These are phyloP conservation scores for Parachaetomium inaequale DNA, from an alignment of 495 filamentous ascomycete species.

Conservation along the genomic window DNA sequence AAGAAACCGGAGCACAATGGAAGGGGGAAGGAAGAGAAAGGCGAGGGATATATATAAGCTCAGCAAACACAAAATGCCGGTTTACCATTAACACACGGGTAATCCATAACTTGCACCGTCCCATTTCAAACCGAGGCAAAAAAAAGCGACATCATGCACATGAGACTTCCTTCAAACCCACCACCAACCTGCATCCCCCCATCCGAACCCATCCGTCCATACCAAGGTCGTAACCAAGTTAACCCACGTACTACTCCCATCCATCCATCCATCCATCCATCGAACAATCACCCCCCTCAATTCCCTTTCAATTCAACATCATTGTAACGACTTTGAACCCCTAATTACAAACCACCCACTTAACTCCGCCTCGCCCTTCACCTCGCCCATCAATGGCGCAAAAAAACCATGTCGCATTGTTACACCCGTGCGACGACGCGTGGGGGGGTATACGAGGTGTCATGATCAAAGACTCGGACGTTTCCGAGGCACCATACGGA, in stretches of 20 bases:
- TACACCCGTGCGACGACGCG: background rate
- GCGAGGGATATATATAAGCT: background rate
- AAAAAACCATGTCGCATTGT: background rate
- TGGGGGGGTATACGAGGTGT: background rate
- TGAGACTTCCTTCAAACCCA: background rate
- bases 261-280: background rate
- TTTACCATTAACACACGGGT: background rate
- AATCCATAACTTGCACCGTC: background rate
- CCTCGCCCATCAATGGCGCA: background rate
- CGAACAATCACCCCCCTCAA: background rate
- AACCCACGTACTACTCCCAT: background rate
- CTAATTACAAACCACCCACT: background rate
- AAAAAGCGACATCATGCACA: background rate
- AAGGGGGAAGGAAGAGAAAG: background rate
- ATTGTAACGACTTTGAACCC: background rate
- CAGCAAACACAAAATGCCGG: background rate
- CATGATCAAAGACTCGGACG: background rate
- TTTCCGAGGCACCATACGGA: background rate
- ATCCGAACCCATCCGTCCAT: background rate
- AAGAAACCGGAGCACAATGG: background rate
- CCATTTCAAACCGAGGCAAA: background rate
- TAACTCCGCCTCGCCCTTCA: too few species aligned
- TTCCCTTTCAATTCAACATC: background rate
- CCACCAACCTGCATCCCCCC: background rate
- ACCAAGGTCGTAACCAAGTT: slow-evolving; percentile 1